Conservation (phyloP, 1,139 yeast genomes). For the Saccharomyces uvarum region DNA sequence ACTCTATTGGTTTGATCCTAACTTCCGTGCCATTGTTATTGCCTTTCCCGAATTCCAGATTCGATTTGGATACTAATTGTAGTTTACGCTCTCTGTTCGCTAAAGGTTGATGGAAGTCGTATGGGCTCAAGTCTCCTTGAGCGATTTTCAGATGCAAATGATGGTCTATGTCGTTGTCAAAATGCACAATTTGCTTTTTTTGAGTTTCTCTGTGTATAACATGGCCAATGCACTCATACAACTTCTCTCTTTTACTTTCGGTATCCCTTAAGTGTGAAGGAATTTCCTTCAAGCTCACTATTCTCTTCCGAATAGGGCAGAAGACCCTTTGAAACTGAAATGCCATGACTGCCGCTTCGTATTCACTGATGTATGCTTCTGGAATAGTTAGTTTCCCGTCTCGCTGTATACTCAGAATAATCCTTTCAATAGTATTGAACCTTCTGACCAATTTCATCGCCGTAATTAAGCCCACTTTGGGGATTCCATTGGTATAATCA, state of each 20-base stretch:
- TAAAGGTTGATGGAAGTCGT: constrained; percentile 41
- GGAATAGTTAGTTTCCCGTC: constrained; percentile 60
- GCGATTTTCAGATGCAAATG: constrained; percentile 52
- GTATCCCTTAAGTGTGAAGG: constrained; percentile 34
- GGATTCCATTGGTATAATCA: constrained; percentile 85
- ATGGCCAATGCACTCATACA: constrained; percentile 60
- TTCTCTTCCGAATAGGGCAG: constrained; percentile 45
- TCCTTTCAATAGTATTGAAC: constrained; percentile 45
- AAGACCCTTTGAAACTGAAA: constrained; percentile 83
- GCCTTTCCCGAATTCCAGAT: constrained; percentile 2
- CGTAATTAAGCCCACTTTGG: constrained; percentile 71
- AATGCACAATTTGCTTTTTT: constrained; percentile 22
- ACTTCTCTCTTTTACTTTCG: constrained; percentile 25
- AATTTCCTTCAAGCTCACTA: constrained; percentile 54
- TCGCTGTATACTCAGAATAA: constrained; percentile 49
- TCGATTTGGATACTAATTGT: constrained; percentile 25
- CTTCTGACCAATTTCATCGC: constrained; percentile 59
- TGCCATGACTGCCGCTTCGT: constrained; percentile 63
- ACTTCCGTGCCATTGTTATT: neutral
- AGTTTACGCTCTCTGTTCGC: constrained; percentile 32
- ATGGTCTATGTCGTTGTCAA: constrained; percentile 33
- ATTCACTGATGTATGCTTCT: constrained; percentile 50
- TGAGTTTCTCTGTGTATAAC: constrained; percentile 20
- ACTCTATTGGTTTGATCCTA: constrained; percentile 7
- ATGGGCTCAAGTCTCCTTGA: constrained; percentile 60